Evolutionary conservation across 129 eudicot genomes (phyloP).

Genomic region (Gnaphalium uliginosum): DNA sequence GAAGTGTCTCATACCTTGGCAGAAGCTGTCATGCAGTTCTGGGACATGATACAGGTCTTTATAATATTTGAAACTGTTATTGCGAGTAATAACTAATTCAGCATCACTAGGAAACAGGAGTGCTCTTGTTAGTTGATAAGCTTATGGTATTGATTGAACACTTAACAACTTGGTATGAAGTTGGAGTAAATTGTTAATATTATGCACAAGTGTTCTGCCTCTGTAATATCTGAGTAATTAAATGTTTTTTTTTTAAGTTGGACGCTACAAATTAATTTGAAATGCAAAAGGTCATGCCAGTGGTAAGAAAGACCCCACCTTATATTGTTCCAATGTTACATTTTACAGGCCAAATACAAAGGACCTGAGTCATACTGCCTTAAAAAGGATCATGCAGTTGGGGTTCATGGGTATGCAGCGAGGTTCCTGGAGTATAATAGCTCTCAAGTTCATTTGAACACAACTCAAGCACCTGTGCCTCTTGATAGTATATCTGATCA

Average conservation of each 20-base stretch:
- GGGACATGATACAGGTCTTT: conserved; percentile 66
- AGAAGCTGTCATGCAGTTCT: conserved; percentile 81
- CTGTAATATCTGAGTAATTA: background rate
- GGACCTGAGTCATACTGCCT: conserved; percentile 39
- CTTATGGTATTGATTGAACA: background rate
- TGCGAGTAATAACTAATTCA: background rate
- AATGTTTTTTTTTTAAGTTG: background rate
- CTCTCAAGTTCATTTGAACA: conserved; percentile 27
- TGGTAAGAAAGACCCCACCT: conserved; percentile 1
- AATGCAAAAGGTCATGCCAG: background rate
- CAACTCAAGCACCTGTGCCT: conserved; percentile 50
- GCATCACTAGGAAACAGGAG: background rate
- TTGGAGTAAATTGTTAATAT: background rate
- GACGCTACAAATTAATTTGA: background rate
- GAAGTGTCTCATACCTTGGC: conserved; percentile 65
- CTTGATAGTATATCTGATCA: conserved; percentile 47
- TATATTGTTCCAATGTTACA: conserved; percentile 15
- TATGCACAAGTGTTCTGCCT: background rate
- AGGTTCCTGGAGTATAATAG: conserved; percentile 62
- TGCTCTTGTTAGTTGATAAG: conserved; percentile 1
- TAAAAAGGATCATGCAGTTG: conserved; percentile 34
- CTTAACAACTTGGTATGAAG: background rate
- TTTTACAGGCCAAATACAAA: conserved; percentile 52
- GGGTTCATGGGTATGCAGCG: conserved; percentile 66
- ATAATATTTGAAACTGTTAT: conserved; percentile 2